Evolutionary conservation across 306 rosid species (phyloP), one percentile per base, ranked within the genome.

Genomic region (Purshia tridentata): DNA sequence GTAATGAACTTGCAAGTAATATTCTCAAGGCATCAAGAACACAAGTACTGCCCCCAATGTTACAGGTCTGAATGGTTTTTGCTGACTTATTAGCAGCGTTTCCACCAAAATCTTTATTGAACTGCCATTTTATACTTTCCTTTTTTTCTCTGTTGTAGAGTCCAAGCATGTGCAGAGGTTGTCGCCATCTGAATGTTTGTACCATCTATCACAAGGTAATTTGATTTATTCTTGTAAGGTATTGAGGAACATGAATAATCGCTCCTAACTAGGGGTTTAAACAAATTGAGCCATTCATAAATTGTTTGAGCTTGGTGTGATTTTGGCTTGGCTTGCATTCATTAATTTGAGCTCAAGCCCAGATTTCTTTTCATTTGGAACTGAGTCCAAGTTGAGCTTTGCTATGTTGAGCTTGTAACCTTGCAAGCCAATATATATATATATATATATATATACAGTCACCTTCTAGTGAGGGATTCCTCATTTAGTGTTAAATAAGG

Each of bases 181-280:
- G 98, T 69, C 96, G 97, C 76, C 98, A 93, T 91, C 92, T 91
- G 75, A 81, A 77, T 84, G 92, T 83, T 53, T 93, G 98, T 76
- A 86, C 86, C 82, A 83, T 88, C 78, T 93, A 88, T 85, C 96
- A 93, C 59, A 93, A 93, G 98, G 97, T 93, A 87, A 80, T 56
- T 63, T 20, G 78, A 15, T 70, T 65, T 69, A 47, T 71, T 45
- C 55, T 62, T 64, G 47, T 18, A 20, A 71, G 58, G 65, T 64
- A 15, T 56, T 37, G 54, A 55, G 11, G 5, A 72, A 54, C 35
- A 11, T 68, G 72, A 39, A 50, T n/a, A 52, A n/a, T 50, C 5
- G 0, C 50, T 68, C 4, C 45, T 48, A 14, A 23, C 18, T 47
- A 46, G 14, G 18, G 53, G 37, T 35, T 46, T n/a, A 50, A 50